Evolutionary conservation across 2,329 filamentous ascomycete genomes (phyloP).

Genomic region (Hypoxylon sp.): DNA sequence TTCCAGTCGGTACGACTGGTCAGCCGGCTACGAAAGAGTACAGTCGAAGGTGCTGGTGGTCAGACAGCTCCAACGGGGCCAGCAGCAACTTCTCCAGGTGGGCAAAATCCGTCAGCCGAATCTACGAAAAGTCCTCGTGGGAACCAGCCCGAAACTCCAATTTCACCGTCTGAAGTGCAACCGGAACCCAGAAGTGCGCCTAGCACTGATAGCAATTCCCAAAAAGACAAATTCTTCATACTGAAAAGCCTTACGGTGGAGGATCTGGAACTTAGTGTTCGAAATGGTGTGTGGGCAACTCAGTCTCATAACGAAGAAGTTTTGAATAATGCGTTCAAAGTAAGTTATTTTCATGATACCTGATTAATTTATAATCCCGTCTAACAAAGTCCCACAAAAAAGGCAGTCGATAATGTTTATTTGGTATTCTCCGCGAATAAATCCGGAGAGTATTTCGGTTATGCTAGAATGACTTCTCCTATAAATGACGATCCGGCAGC

Average conservation of each 20-base stretch:
- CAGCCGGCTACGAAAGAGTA: constrained; percentile 78
- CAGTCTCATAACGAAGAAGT: constrained; percentile 92
- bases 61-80: constrained; percentile 68
- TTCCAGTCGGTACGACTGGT: constrained; percentile 90
- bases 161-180: constrained; percentile 36
- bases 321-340: constrained; percentile 86
- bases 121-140: constrained; percentile 35
- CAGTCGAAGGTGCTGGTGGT: constrained; percentile 57
- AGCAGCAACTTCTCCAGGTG: constrained; percentile 56
- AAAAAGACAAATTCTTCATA: constrained; percentile 86
- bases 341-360: constrained; percentile 54
- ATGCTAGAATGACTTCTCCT: constrained; percentile 87
- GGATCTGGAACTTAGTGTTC: constrained; percentile 89
- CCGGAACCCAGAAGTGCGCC: constrained; percentile 35
- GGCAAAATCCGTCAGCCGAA: constrained; percentile 42
- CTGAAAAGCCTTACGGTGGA: constrained; percentile 93
- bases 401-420: constrained; percentile 87
- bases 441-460: constrained; percentile 96
- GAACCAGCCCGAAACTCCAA: constrained; percentile 23
- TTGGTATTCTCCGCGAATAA: constrained; percentile 97
- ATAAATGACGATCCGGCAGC: constrained; percentile 83
- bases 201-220: constrained; percentile 43
- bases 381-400: constrained; percentile 29
- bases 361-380: background rate
- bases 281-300: constrained; percentile 91